Evolutionary conservation across 2,329 filamentous ascomycete genomes (phyloP).

Genomic region (Stromatinia cepivora): DNA sequence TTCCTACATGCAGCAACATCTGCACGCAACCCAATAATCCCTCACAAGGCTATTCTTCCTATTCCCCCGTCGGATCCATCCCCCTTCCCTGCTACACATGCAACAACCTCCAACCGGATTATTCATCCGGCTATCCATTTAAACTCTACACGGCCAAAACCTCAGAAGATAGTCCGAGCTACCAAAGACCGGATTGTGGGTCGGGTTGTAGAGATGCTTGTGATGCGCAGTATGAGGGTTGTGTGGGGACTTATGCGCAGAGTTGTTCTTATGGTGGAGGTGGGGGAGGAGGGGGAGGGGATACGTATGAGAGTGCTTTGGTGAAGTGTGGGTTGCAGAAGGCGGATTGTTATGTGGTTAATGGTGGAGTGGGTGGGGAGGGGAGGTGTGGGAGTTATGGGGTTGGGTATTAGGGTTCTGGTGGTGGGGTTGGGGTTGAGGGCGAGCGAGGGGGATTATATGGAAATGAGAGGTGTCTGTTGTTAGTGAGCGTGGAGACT

Average conservation of each 20-base stretch:
- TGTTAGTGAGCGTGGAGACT: background rate
- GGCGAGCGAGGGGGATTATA: too few relatives aligned
- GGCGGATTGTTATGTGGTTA: slow-evolving; percentile 49
- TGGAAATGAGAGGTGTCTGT: too few relatives aligned
- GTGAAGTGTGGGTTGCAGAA: slow-evolving; percentile 53
- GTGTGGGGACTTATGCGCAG: slow-evolving; percentile 51
- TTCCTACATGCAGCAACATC: slow-evolving; percentile 49
- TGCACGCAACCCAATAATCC: slow-evolving; percentile 56
- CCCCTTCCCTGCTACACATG: slow-evolving; percentile 54
- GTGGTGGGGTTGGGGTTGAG: too few relatives aligned
- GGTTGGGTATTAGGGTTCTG: slow-evolving; percentile 34
- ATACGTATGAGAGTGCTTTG: slow-evolving; percentile 38
- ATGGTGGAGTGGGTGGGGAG: slow-evolving; percentile 44
- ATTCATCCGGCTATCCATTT: slow-evolving; percentile 46
- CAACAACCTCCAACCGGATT: slow-evolving; percentile 52
- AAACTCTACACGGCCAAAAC: slow-evolving; percentile 53
- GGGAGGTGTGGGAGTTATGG: slow-evolving; percentile 46
- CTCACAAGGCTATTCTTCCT: slow-evolving; percentile 66
- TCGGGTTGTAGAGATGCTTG: slow-evolving; percentile 55
- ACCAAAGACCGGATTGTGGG: slow-evolving; percentile 42
- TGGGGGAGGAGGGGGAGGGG: background rate
- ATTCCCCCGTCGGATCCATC: slow-evolving; percentile 56
- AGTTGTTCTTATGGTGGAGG: slow-evolving; percentile 45
- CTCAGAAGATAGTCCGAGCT: slow-evolving; percentile 48
- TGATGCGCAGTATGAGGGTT: slow-evolving; percentile 53